These are phyloP conservation scores for Miamiensis avidus DNA, from an alignment of 169 alveolate genomes.

Conservation along the genomic window DNA sequence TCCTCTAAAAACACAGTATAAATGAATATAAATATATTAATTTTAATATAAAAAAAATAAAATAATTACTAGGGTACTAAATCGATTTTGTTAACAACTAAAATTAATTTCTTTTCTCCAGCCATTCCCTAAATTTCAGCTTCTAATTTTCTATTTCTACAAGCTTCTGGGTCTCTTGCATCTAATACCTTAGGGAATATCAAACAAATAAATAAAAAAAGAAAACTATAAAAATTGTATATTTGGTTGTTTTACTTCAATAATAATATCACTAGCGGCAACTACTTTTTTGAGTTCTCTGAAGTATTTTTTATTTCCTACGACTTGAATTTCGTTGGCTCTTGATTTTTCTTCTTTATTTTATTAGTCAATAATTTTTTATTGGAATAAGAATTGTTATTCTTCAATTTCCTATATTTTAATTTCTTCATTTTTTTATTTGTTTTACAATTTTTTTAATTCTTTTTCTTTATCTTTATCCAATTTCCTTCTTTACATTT, in stretches of 20 bases:
- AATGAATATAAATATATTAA: slow-evolving; percentile 52
- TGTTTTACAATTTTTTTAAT: slow-evolving; percentile 50
- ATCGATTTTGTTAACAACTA: slow-evolving; percentile 93
- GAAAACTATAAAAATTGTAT: neutral
- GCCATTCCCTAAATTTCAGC: slow-evolving; percentile 70
- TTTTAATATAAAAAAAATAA: slow-evolving; percentile 21
- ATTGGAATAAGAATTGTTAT: slow-evolving; percentile 7
- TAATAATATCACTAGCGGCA: slow-evolving; percentile 50
- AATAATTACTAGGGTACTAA: slow-evolving; percentile 88
- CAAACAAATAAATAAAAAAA: too few species aligned
- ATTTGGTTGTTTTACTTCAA: slow-evolving; percentile 23
- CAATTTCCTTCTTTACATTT: slow-evolving; percentile 5
- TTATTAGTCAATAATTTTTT: slow-evolving; percentile 9
- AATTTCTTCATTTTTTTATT: slow-evolving; percentile 36
- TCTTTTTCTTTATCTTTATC: slow-evolving; percentile 60
- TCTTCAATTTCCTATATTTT: slow-evolving; percentile 33
- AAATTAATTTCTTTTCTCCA: slow-evolving; percentile 86
- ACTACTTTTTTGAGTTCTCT: slow-evolving; percentile 32
- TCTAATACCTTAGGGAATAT: slow-evolving; percentile 60
- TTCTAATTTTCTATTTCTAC: slow-evolving; percentile 89
- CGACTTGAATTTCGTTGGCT: slow-evolving; percentile 6
- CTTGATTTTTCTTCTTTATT: slow-evolving; percentile 8
- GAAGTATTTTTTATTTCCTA: slow-evolving; percentile 41
- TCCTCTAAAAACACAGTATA: slow-evolving; percentile 26
- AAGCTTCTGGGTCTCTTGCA: slow-evolving; percentile 93